Percentiles rank a stretch among this genome's conserved stretches.
These are phyloP conservation scores for Coemansia sp. DNA, from an alignment of 192 early-diverging fungal species.

Conservation along the genomic window DNA sequence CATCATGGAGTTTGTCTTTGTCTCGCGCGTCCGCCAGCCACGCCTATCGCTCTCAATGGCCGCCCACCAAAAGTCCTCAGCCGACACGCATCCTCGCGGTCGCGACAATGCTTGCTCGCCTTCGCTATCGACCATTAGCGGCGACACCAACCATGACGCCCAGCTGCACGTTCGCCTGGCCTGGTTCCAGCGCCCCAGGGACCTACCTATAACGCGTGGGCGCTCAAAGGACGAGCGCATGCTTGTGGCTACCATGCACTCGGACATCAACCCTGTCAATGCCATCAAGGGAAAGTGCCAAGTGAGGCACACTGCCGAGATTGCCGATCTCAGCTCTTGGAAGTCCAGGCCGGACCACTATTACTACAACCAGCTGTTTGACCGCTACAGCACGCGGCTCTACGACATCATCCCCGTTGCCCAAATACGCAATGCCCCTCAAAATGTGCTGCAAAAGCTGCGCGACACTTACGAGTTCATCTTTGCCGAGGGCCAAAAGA, in stretches of 20 bases:
- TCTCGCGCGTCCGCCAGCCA: constrained; percentile 49
- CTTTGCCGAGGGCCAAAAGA: constrained; percentile 81
- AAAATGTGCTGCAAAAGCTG: constrained; percentile 65
- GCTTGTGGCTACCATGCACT: constrained; percentile 84
- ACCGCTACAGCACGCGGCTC: constrained; percentile 82
- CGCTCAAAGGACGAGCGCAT: constrained; percentile 69
- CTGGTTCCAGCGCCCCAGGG: constrained; percentile 74
- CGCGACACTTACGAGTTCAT: constrained; percentile 75
- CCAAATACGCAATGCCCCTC: constrained; percentile 76
- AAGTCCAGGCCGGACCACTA: constrained; percentile 66
- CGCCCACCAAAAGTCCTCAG: constrained; percentile 5
- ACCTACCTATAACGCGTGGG: constrained; percentile 60
- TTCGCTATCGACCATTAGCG: constrained; percentile 14
- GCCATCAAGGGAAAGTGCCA: constrained; percentile 79
- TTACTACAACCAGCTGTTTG: constrained; percentile 86
- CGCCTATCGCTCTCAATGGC: constrained; percentile 34
- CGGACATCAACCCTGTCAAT: constrained; percentile 77
- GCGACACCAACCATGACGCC: background rate
- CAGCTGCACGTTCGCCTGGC: constrained; percentile 59
- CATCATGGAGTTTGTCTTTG: constrained; percentile 70
- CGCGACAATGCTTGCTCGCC: constrained; percentile 8
- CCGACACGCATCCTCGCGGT: background rate
- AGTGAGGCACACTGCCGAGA: constrained; percentile 60
- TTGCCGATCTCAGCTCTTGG: constrained; percentile 38
- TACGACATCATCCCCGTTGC: constrained; percentile 85